These are phyloP conservation scores for Marasmius oreades DNA, from an alignment of 1,284 basidiomycete genomes.

Conservation along the genomic window DNA sequence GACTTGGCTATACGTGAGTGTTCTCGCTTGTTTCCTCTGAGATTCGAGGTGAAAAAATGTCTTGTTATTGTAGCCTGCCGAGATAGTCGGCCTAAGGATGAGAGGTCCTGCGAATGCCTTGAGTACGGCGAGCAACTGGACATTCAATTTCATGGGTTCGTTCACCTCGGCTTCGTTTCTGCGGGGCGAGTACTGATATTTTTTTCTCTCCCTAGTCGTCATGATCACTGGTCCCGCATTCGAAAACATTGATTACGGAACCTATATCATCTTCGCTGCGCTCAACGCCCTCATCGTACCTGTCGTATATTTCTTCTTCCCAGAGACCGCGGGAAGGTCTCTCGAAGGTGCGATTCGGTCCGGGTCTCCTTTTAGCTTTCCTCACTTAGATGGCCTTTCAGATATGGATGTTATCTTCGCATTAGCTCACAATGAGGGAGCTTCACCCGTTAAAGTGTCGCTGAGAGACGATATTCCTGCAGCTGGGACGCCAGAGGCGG, in stretches of 20 bases:
- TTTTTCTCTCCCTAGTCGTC: slow-evolving; percentile 30
- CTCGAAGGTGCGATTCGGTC: slow-evolving; percentile 47
- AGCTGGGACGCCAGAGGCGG: slow-evolving; percentile 52
- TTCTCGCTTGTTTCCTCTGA: not conserved
- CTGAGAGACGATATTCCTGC: slow-evolving; percentile 51
- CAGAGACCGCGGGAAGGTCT: slow-evolving; percentile 62
- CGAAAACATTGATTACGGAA: slow-evolving; percentile 56
- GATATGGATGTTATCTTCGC: slow-evolving; percentile 67
- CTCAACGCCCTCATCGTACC: slow-evolving; percentile 62
- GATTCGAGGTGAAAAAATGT: not conserved
- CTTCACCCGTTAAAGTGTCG: slow-evolving; percentile 54
- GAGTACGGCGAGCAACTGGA: slow-evolving; percentile 57
- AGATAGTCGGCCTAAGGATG: slow-evolving; percentile 59
- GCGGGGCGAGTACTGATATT: not conserved
- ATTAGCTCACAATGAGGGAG: slow-evolving; percentile 50
- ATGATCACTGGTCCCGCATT: slow-evolving; percentile 67
- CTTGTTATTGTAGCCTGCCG: slow-evolving; percentile 45
- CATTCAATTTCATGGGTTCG: slow-evolving; percentile 56
- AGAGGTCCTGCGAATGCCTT: slow-evolving; percentile 68
- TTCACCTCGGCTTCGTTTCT: not conserved
- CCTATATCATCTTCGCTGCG: slow-evolving; percentile 63
- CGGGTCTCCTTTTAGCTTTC: not conserved
- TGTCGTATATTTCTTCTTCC: slow-evolving; percentile 61
- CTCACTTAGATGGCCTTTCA: slow-evolving; percentile 18
- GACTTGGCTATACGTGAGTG: slow-evolving; percentile 62